phyloP scores from a whole-genome alignment of 31 red algal species.

The Asparagopsis taxiformis region DNA sequence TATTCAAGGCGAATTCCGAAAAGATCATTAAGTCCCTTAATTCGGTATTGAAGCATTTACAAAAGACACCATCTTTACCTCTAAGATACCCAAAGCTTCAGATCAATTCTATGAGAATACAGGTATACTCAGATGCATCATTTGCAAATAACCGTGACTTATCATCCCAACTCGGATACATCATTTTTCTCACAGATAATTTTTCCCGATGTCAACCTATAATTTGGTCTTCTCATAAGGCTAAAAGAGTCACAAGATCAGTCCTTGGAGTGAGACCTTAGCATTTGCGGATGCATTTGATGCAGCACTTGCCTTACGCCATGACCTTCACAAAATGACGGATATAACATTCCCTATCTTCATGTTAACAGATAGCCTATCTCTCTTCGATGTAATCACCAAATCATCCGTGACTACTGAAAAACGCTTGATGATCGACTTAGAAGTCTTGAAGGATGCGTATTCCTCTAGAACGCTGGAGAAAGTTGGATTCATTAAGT shows the following conservation, averaged over 20 bases:
- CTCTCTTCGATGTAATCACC: constrained; percentile 22
- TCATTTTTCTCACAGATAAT: constrained; percentile 22
- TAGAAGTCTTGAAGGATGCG: background rate
- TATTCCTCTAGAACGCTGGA: background rate
- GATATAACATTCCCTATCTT: background rate
- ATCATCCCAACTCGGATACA: constrained; percentile 31
- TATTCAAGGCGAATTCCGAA: background rate
- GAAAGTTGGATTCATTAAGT: background rate
- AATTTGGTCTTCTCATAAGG: constrained; percentile 9
- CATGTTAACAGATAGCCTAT: constrained; percentile 19
- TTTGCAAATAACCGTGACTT: constrained; percentile 22
- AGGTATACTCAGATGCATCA: background rate
- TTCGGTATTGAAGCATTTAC: background rate
- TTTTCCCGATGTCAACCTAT: constrained; percentile 8
- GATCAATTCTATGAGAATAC: background rate
- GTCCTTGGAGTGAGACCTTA: constrained; percentile 13
- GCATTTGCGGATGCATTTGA: constrained; percentile 42
- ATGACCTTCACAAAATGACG: constrained; percentile 6
- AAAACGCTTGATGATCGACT: constrained; percentile 34
- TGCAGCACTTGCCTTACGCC: background rate
- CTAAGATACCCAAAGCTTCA: background rate
- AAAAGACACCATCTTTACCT: constrained; percentile 1
- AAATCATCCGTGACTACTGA: constrained; percentile 9
- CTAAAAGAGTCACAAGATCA: constrained; percentile 2
- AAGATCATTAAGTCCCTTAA: background rate